A percentile compares a stretch with the other conserved stretches of the same genome.
Conservation (phyloP, 2,329 filamentous ascomycete genomes). For the Fusarium continuum region DNA sequence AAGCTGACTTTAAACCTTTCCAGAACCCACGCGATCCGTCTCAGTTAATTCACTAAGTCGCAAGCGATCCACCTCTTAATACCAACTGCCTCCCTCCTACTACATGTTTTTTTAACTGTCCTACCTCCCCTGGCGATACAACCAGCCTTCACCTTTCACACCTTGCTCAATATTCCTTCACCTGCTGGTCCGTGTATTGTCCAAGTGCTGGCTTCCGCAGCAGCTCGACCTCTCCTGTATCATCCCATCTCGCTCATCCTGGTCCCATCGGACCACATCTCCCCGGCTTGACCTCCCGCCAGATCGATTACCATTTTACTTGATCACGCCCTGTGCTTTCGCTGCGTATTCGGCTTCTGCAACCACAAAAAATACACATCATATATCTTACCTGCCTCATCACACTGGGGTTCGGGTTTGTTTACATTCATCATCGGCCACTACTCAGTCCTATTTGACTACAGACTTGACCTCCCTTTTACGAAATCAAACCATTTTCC, state of each 20-base stretch:
- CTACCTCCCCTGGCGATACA: conserved; percentile 4
- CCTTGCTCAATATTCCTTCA: conserved; percentile 11
- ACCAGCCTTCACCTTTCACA: conserved; percentile 5
- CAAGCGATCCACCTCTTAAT: background rate
- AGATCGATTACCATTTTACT: conserved; percentile 39
- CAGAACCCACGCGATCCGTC: conserved; percentile 26
- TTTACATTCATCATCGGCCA: background rate
- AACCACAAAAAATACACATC: conserved; percentile 31
- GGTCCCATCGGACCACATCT: conserved; percentile 41
- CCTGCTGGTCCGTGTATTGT: conserved; percentile 24
- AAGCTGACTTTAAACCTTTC: conserved; percentile 26
- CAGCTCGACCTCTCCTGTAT: conserved; percentile 26
- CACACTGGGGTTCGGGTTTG: background rate
- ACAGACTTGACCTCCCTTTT: background rate
- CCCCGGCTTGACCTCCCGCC: conserved; percentile 33
- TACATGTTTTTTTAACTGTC: background rate
- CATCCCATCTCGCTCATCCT: conserved; percentile 41
- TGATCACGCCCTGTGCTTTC: conserved; percentile 20
- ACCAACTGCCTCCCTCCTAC: background rate
- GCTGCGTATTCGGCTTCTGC: conserved; percentile 34
- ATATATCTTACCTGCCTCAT: conserved; percentile 18
- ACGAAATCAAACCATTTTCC: background rate
- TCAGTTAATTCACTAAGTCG: conserved; percentile 13
- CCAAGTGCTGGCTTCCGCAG: conserved; percentile 34
- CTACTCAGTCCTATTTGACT: background rate